Base-by-base conservation (phyloP, 306 rosid species). In the Vicia villosa region DNA sequence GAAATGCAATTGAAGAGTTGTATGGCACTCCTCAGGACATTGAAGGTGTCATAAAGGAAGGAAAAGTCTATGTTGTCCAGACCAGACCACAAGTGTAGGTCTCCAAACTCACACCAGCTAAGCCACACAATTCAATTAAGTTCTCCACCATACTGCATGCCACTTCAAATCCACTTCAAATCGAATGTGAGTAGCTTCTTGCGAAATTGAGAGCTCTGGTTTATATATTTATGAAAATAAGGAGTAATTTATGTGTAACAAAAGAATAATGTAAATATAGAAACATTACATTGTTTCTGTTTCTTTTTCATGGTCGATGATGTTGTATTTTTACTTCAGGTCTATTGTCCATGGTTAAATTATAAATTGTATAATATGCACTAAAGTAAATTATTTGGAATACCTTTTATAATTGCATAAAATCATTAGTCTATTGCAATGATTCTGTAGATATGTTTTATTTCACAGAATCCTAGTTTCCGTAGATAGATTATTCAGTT, bases 31-130 rank as follows among this genome's bases (percentile, higher is more conserved):
- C 97, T 57, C 99, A 94, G 72, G 99, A 91, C 84, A 94, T 94
- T 66, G 99, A 94, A 84, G 97, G 99, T 69, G 99, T 88, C 71
- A 82, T 94, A 65, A 86, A 83, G 79, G 97, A 91, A 58, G 97
- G 92, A 15, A 83, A 94, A 84, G 72, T 94, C 75, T 91, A 82
- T 45, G 96, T 94, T 50, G 97, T 91, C 81, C 97, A 94, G 79
- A 94, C 99, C 77, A 87, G 99, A 73, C 97, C 97, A 64, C 99
- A 94, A 76, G 83, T 94, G 96, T 94, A 82, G 90, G 80, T 70
- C 52, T 17, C 37, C 40, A 17, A 6, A 64, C 47, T 65, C 30
- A 20, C 37, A 21, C 61, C 59, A 28, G 60, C 47, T 6, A 51
- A 41, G 45, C 58, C 56, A 30, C 41, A 71, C 45, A 49, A 51